Conservation (phyloP, 73 alveolate species). For the Paramecium bursaria region DNA sequence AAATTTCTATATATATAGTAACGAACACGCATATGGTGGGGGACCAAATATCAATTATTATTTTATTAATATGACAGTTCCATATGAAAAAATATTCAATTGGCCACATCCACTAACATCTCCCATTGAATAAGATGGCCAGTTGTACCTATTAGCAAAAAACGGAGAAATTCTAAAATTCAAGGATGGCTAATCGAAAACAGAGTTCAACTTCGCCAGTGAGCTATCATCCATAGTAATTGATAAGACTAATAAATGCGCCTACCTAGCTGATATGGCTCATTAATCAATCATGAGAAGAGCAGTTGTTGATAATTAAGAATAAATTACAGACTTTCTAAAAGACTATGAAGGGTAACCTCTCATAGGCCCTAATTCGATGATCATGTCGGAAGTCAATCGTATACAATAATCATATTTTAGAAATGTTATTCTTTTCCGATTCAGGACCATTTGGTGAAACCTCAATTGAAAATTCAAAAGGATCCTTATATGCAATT, state of each 20-base stretch:
- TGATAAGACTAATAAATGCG: slow-evolving; percentile 49
- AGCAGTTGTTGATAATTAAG: slow-evolving; percentile 73
- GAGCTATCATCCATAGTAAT: slow-evolving; percentile 66
- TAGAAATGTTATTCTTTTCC: slow-evolving; percentile 84
- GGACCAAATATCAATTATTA: too few relatives aligned
- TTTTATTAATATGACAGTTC: slow-evolving; percentile 48
- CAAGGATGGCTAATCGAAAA: slow-evolving; percentile 59
- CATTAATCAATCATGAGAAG: slow-evolving; percentile 74
- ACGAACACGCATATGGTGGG: too few relatives aligned
- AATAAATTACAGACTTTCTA: slow-evolving; percentile 72
- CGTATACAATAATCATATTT: neutral
- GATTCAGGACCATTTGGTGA: slow-evolving; percentile 95
- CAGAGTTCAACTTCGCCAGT: slow-evolving; percentile 65
- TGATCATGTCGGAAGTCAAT: slow-evolving; percentile 72
- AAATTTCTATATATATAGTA: too few relatives aligned
- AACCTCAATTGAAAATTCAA: slow-evolving; percentile 85
- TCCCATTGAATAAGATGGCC: slow-evolving; percentile 67
- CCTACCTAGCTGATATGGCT: slow-evolving; percentile 71
- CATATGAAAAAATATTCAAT: slow-evolving; percentile 68
- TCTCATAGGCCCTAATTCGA: slow-evolving; percentile 96
- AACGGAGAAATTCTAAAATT: slow-evolving; percentile 66
- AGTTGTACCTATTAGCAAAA: slow-evolving; percentile 60
- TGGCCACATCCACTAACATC: slow-evolving; percentile 47
- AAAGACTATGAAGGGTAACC: slow-evolving; percentile 97
- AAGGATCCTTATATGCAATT: slow-evolving; percentile 82